Conservation (phyloP, 257 asterid genomes). For the Plectranthus barbatus region DNA sequence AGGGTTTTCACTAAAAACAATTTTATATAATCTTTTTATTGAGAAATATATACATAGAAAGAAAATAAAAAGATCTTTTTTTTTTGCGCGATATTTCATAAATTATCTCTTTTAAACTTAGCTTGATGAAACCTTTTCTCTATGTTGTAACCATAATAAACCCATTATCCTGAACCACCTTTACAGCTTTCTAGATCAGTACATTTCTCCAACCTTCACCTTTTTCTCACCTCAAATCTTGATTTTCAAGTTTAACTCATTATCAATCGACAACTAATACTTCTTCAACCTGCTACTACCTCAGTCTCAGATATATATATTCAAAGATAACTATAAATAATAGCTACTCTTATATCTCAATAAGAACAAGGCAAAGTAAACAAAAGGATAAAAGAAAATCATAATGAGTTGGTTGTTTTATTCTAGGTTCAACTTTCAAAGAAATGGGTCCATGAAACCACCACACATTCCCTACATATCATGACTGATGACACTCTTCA, state of each 20-base stretch:
- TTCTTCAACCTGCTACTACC: not conserved
- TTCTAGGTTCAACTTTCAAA: slow-evolving; percentile 1
- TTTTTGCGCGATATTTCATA: too few relatives aligned
- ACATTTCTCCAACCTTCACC: not conserved
- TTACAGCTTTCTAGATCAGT: not conserved
- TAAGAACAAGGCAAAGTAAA: not conserved
- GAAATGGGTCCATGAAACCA: slow-evolving; percentile 23
- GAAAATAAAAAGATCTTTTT: too few relatives aligned
- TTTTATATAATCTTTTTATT: not conserved
- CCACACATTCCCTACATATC: slow-evolving; percentile 17
- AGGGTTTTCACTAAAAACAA: not conserved
- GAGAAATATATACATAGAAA: too few relatives aligned
- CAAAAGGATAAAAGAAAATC: not conserved
- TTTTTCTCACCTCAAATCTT: slow-evolving; percentile 3
- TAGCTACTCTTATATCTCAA: too few relatives aligned
- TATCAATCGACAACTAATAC: not conserved
- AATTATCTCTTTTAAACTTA: not conserved
- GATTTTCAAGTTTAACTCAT: slow-evolving; percentile 1
- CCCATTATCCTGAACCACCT: slow-evolving; percentile 2
- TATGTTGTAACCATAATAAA: not conserved
- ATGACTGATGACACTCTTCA: slow-evolving; percentile 26
- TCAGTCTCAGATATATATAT: not conserved
- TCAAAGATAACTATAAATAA: not conserved
- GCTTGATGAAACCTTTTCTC: not conserved
- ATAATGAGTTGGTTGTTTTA: slow-evolving; percentile 11